phyloP scores from a whole-genome alignment of 805 yeast genomes.

The Diddensiella santjacobensis region DNA sequence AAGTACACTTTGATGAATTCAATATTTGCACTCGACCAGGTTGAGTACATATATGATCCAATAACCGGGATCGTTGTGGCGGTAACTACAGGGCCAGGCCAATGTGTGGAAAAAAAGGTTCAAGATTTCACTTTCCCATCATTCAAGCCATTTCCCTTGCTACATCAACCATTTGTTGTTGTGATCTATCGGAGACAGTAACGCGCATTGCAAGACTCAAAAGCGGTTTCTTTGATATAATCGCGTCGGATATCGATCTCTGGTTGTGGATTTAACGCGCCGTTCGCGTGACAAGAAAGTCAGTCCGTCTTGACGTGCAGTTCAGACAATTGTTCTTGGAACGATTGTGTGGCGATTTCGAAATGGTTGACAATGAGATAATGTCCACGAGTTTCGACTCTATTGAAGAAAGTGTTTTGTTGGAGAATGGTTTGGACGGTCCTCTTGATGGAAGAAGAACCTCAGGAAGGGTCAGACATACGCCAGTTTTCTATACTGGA shows the following conservation, averaged over 20 bases:
- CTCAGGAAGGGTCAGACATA: conserved; percentile 17
- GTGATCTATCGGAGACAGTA: not conserved
- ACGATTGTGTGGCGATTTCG: too few relatives aligned
- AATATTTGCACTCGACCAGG: too few relatives aligned
- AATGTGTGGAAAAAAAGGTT: not conserved
- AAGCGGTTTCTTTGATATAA: not conserved
- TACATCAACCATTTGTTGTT: not conserved
- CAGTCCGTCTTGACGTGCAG: too few relatives aligned
- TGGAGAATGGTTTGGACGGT: not conserved
- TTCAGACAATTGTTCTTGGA: too few relatives aligned
- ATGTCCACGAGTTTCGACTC: not conserved
- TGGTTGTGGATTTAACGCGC: too few relatives aligned
- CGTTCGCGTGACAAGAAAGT: too few relatives aligned
- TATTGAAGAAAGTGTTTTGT: not conserved
- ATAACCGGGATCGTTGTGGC: conserved; percentile 49
- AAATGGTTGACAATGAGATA: too few relatives aligned
- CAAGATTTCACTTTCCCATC: not conserved
- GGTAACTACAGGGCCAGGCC: conserved; percentile 38
- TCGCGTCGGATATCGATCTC: not conserved
- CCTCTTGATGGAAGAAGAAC: conserved; percentile 7
- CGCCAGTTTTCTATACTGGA: conserved; percentile 15
- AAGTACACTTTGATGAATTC: too few relatives aligned
- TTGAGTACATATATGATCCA: too few relatives aligned
- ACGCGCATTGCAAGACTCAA: not conserved
- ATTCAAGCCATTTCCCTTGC: not conserved